Base-by-base conservation (phyloP, 192 early-diverging fungal species). In the Coemansia sp. region DNA sequence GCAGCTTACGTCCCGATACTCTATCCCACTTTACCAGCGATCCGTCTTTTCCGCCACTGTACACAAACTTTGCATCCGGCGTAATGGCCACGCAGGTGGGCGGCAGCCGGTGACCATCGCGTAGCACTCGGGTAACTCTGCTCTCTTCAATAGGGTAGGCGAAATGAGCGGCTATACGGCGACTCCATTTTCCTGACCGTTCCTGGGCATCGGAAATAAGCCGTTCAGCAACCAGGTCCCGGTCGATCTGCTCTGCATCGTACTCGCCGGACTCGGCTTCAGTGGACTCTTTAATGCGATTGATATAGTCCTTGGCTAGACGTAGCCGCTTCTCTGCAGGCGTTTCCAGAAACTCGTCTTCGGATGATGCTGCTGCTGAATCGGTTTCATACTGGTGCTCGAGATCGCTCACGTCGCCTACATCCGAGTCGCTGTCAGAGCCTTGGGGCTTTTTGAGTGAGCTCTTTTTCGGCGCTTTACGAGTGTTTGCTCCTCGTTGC, bases 281-380 rank as follows among this genome's bases (percentile, higher is more conserved):
- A 14, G 69, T 65, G 5, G 60, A 57, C 41, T 33, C 78, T 59
- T 90, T 73, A 35, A 97, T 83, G 50, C 86, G 89, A 42, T 82
- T 79, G 21, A 99, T 80, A 66, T 99, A 99, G 37, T 83, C 78
- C 79, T 98, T 97, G 35, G 97, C 94, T 51, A 99, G 77, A 26
- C 97, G 81, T 55, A 96, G 72, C 13, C 95, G 85, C 63, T 97
- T 97, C 62, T 94, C 90, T 0, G 95, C 92, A 0, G 95, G 84
- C 1, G 94, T 92, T 68, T 99, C 97, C 18, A 80, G 60, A 47
- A 86, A 80, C 50, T 80, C 84, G 3, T 85, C 88, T 8, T 80
- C 83, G 1, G 57, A 59, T 10, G 65, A 64, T 11, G 57, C 48
- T 55, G 40, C 63, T 42, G 23, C 35, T 47, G 45, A 23, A 40